These are phyloP conservation scores for Xerocomus potaroensis DNA, from an alignment of 768 basidiomycete species.

Conservation along the genomic window DNA sequence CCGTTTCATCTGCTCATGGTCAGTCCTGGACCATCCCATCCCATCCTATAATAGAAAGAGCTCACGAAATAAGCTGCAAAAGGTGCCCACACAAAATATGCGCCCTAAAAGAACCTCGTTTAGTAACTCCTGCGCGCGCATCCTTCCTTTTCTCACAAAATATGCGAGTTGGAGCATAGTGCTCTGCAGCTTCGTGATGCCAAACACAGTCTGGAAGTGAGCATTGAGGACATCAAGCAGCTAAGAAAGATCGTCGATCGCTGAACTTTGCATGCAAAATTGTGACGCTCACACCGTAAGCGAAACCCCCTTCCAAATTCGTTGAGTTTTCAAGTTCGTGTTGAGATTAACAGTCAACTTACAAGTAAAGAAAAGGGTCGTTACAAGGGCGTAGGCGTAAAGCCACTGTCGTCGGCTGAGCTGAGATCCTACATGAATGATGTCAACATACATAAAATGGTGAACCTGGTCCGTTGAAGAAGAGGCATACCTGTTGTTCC, in stretches of 20 bases:
- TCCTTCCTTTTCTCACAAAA: slow-evolving; percentile 41
- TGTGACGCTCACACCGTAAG: slow-evolving; percentile 50
- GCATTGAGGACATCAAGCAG: slow-evolving; percentile 66
- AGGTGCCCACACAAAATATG: slow-evolving; percentile 59
- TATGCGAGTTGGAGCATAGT: slow-evolving; percentile 74
- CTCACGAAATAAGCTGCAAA: slow-evolving; percentile 54
- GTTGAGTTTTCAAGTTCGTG: background rate
- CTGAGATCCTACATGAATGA: slow-evolving; percentile 30
- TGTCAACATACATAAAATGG: background rate
- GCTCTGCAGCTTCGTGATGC: slow-evolving; percentile 64
- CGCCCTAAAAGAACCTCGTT: slow-evolving; percentile 36
- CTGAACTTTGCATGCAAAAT: background rate
- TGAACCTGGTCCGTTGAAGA: background rate
- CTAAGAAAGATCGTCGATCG: slow-evolving; percentile 31
- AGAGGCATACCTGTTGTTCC: slow-evolving; percentile 40
- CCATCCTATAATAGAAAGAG: slow-evolving; percentile 4
- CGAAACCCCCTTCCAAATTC: slow-evolving; percentile 52
- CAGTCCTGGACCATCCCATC: background rate
- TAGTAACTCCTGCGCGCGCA: background rate
- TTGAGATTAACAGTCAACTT: slow-evolving; percentile 16
- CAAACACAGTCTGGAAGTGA: slow-evolving; percentile 69
- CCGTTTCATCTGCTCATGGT: slow-evolving; percentile 46
- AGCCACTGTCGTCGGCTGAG: slow-evolving; percentile 44
- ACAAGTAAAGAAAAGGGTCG: slow-evolving; percentile 75
- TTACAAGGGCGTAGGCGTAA: slow-evolving; percentile 65